A percentile compares a stretch with the other conserved stretches of the same genome.
phyloP scores from a whole-genome alignment of 2,329 filamentous ascomycete genomes.

The Ophiocordyceps robertsii region DNA sequence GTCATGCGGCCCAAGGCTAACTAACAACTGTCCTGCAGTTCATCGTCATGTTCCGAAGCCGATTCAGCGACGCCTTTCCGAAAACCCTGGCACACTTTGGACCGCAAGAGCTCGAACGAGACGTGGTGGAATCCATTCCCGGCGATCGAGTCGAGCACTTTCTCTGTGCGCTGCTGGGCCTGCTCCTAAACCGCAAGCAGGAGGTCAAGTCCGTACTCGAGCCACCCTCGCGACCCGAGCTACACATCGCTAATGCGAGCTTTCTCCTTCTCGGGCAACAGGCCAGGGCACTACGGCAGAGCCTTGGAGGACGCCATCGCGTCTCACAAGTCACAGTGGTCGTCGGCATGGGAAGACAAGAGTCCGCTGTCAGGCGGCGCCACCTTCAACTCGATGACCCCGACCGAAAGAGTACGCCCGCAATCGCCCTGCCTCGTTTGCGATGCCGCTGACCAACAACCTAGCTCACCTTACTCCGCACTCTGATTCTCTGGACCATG shows the following conservation, averaged over 20 bases:
- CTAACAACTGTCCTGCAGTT: constrained; percentile 48
- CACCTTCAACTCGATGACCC: constrained; percentile 71
- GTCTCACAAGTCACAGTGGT: constrained; percentile 80
- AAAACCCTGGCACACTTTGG: constrained; percentile 81
- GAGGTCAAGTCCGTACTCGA: constrained; percentile 67
- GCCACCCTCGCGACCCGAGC: not conserved
- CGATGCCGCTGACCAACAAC: constrained; percentile 4
- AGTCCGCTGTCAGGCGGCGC: constrained; percentile 72
- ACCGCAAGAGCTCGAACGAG: constrained; percentile 86
- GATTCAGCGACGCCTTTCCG: constrained; percentile 81
- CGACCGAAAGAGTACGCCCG: constrained; percentile 58
- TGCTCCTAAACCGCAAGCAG: constrained; percentile 94
- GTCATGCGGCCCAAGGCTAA: constrained; percentile 12
- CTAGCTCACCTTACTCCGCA: constrained; percentile 71
- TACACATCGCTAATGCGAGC: not conserved
- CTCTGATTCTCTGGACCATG: constrained; percentile 77
- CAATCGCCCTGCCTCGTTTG: not conserved
- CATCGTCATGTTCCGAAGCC: constrained; percentile 93
- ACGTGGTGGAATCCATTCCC: constrained; percentile 63
- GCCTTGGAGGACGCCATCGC: constrained; percentile 88
- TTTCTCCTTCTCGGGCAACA: constrained; percentile 23
- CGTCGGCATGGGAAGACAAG: constrained; percentile 64
- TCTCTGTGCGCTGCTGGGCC: constrained; percentile 73
- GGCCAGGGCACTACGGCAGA: constrained; percentile 81
- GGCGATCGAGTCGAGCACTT: constrained; percentile 79